A percentile compares a stretch with the other conserved stretches of the same genome.
Evolutionary conservation across 495 filamentous ascomycete genomes (phyloP).

Genomic region (Lepraria neglecta): DNA sequence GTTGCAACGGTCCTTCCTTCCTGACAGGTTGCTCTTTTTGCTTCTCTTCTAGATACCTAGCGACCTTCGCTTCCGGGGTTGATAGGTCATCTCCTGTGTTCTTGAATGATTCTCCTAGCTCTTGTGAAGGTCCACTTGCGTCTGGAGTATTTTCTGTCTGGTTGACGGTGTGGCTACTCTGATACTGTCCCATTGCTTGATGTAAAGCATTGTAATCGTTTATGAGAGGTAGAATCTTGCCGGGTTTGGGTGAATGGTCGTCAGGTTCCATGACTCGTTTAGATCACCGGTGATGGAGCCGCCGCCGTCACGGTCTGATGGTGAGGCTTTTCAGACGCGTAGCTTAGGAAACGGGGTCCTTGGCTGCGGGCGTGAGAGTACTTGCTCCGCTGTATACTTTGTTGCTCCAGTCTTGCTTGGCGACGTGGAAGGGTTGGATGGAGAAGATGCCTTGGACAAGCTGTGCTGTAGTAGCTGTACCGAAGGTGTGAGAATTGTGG

Average conservation of each 20-base stretch:
- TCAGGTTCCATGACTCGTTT: slow-evolving; percentile 7
- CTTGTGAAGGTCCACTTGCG: not conserved
- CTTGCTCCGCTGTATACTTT: too few relatives aligned
- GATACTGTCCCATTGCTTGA: slow-evolving; percentile 7
- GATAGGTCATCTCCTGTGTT: not conserved
- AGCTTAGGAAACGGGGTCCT: not conserved
- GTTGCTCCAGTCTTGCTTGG: too few relatives aligned
- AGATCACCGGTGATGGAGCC: not conserved
- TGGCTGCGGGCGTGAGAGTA: too few relatives aligned
- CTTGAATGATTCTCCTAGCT: not conserved
- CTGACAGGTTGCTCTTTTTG: slow-evolving; percentile 36
- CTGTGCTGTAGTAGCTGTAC: too few relatives aligned
- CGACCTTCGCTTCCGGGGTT: slow-evolving; percentile 20
- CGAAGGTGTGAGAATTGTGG: too few relatives aligned
- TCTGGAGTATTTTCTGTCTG: not conserved
- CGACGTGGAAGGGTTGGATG: too few relatives aligned
- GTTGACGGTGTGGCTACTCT: not conserved
- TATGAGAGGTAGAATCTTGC: not conserved
- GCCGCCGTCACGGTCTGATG: not conserved
- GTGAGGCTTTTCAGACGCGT: not conserved
- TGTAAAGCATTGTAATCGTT: slow-evolving; percentile 8
- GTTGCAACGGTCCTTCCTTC: slow-evolving; percentile 42
- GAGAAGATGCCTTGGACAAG: too few relatives aligned
- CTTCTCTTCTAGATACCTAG: slow-evolving; percentile 37
- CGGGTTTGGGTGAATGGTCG: slow-evolving; percentile 1